A percentile compares a stretch with the other conserved stretches of the same genome.
phyloP scores from a whole-genome alignment of 2,329 filamentous ascomycete species.

The Ambrosiella beaveri region DNA sequence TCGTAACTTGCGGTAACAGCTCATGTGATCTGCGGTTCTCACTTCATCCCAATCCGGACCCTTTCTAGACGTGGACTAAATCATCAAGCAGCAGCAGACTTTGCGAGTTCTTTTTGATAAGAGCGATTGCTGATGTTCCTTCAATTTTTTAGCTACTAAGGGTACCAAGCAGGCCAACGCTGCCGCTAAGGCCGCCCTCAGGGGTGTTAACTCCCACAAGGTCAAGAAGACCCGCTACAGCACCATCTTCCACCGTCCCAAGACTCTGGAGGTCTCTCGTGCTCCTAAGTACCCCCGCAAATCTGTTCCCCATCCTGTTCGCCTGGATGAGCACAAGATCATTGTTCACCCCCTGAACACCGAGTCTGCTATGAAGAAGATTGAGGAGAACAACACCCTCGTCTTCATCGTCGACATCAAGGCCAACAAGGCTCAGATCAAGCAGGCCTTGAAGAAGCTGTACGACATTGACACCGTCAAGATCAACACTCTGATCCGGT shows the following conservation, averaged over 20 bases:
- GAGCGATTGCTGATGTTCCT: slow-evolving; percentile 55
- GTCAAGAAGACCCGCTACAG: slow-evolving; percentile 79
- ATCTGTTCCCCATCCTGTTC: slow-evolving; percentile 73
- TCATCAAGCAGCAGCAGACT: slow-evolving; percentile 57
- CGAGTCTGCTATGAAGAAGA: slow-evolving; percentile 99
- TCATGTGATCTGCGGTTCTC: neutral
- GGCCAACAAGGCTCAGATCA: slow-evolving; percentile 99
- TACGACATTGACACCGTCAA: slow-evolving; percentile 97
- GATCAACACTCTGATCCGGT: slow-evolving; percentile 99
- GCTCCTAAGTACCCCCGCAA: slow-evolving; percentile 93
- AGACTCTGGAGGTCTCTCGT: slow-evolving; percentile 84
- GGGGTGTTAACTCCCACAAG: slow-evolving; percentile 72
- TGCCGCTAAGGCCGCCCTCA: slow-evolving; percentile 90
- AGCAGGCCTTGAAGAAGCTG: slow-evolving; percentile 93
- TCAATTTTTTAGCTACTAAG: slow-evolving; percentile 38
- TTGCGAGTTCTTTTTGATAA: slow-evolving; percentile 50
- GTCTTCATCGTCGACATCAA: slow-evolving; percentile 95
- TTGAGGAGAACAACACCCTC: slow-evolving; percentile 99
- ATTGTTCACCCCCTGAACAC: slow-evolving; percentile 98
- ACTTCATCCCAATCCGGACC: neutral
- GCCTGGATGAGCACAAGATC: slow-evolving; percentile 94
- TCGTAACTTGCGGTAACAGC: neutral
- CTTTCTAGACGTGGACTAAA: slow-evolving; percentile 11
- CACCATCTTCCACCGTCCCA: slow-evolving; percentile 94
- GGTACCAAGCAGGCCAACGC: slow-evolving; percentile 73